A percentile compares a stretch with the other conserved stretches of the same genome.
Conservation (phyloP, 306 rosid genomes). For the Lathyrus sativus region DNA sequence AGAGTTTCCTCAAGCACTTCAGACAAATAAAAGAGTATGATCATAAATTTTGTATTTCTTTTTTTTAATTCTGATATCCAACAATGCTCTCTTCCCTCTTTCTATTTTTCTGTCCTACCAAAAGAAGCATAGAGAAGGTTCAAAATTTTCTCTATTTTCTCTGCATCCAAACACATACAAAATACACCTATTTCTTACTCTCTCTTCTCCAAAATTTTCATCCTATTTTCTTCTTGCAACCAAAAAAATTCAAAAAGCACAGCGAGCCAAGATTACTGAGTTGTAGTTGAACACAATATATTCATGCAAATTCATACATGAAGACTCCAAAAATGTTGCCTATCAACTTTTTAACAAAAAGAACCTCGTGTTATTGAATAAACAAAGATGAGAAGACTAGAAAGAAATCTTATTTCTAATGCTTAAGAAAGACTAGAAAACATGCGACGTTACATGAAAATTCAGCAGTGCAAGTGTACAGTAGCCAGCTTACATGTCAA, state of each 20-base stretch:
- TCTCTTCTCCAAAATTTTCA: background rate
- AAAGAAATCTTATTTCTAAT: background rate
- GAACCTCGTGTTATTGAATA: background rate
- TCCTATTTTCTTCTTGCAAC: background rate
- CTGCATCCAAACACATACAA: background rate
- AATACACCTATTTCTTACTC: background rate
- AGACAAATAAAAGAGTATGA: background rate
- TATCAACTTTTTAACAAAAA: background rate
- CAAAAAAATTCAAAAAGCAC: background rate
- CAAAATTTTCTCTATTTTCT: background rate
- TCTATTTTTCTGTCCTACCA: background rate
- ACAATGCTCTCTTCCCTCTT: background rate
- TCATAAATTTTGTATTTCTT: background rate
- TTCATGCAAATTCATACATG: slow-evolving; percentile 2
- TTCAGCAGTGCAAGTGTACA: background rate
- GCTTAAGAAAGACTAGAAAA: background rate
- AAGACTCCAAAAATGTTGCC: background rate
- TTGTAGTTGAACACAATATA: background rate
- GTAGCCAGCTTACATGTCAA: background rate
- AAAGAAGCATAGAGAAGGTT: background rate
- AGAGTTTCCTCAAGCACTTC: no score
- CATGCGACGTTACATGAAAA: background rate
- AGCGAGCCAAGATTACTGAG: background rate
- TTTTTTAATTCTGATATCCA: background rate
- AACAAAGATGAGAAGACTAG: slow-evolving; percentile 1